Evolutionary conservation across 495 filamentous ascomycete species (phyloP), one percentile per base, ranked within the genome.

Genomic region (Talaromyces borbonicus): DNA sequence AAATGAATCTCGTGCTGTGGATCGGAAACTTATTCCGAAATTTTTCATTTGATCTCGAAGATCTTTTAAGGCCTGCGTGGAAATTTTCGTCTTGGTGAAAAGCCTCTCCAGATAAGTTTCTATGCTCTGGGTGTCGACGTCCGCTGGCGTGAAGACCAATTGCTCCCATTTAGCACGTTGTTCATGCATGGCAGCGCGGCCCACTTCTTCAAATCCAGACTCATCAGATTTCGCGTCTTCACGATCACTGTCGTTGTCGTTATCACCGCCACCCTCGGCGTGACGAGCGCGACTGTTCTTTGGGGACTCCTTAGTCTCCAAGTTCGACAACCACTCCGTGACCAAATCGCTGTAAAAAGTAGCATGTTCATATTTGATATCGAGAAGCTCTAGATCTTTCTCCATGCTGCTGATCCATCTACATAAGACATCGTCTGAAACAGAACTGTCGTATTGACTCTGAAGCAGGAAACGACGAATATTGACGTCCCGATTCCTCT

Each of bases 311-410:
- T 23, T 23, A 19, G 19, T 19, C 22, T 48, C 35, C 15, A 68
- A 46, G 11, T 61, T 35, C 1, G 51, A 56, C 18, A 84, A 56
- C 79, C 80, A 84, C 52, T 85, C 78, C 0, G 72, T 82, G 11
- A 84, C 74, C 31, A 84, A 54, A 37, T 71, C 61, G 38, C 71
- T 78, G 52, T 81, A 84, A 15, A 84, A 68, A 12, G 69, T 62
- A 0, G 78, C 77, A 56, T 83, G 81, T 37, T 80, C 63, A 42
- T 77, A 75, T 40, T 74, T 78, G 25, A 72, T 52, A 23, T 76
- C 71, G 49, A 82, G 67, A 14, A 63, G 57, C 12, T 64, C 59
- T 5, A 78, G 57, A 25, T 72, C 66, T n/a, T 65, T 61, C 46
- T 74, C 61, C 15, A 83, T 57, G 9, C 62, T 63, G 4, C 58